A percentile compares a stretch with the other conserved stretches of the same genome.
phyloP scores from a whole-genome alignment of 192 early-diverging fungal species.

The Backusella tuberculispora region DNA sequence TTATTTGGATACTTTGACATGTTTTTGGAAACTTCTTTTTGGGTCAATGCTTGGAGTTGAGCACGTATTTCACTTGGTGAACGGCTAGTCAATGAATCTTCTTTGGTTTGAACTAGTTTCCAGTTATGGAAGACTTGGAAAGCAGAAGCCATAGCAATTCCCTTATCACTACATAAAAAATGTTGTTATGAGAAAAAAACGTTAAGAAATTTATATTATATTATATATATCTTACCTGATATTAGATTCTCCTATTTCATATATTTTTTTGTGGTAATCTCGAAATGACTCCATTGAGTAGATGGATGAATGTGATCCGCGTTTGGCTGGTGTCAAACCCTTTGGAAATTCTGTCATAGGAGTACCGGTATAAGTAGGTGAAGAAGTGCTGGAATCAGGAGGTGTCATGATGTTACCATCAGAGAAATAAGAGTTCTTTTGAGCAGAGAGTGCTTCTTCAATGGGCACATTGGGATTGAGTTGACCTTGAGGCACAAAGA shows the following conservation, averaged over 20 bases:
- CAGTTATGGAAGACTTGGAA: conserved; percentile 40
- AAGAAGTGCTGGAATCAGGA: conserved; percentile 2
- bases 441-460: background rate
- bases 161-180: conserved; percentile 39
- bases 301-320: conserved; percentile 31
- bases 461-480: conserved; percentile 13
- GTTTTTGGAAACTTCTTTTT: conserved; percentile 19
- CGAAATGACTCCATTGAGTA: conserved; percentile 34
- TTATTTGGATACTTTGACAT: conserved; percentile 23
- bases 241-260: conserved; percentile 25
- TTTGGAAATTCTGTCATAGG: conserved; percentile 4
- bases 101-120: conserved; percentile 21
- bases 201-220: background rate
- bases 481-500: conserved; percentile 29
- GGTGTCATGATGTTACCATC: conserved; percentile 1
- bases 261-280: conserved; percentile 34
- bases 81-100: background rate
- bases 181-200: background rate
- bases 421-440: conserved; percentile 6
- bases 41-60: conserved; percentile 22
- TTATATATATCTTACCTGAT: conserved; percentile 21
- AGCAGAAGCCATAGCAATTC: conserved; percentile 42
- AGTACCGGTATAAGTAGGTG: conserved; percentile 1
- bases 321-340: conserved; percentile 30
- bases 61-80: background rate